Evolutionary conservation across 371 early-diverging fungal genomes (phyloP).

Genomic region (Mucor sp.): DNA sequence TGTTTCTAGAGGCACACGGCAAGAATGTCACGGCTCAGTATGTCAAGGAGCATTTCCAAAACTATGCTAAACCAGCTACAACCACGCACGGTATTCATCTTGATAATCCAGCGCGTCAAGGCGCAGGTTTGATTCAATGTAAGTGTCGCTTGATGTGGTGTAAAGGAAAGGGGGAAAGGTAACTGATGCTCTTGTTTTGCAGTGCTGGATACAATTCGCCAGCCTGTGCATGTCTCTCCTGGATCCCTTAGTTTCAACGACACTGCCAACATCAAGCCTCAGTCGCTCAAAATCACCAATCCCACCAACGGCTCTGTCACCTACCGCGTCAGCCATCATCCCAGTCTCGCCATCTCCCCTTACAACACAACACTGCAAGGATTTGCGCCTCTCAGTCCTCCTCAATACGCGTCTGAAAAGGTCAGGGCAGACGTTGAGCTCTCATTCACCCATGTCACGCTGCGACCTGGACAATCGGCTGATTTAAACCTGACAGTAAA

Average conservation of each 20-base stretch:
- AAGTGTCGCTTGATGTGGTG: no score
- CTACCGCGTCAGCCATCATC: slow-evolving; percentile 42
- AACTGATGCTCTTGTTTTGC: background rate
- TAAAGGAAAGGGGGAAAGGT: no score
- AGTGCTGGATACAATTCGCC: slow-evolving; percentile 60
- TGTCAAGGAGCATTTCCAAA: slow-evolving; percentile 45
- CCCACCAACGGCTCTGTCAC: slow-evolving; percentile 44
- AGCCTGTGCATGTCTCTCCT: slow-evolving; percentile 61
- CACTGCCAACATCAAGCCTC: slow-evolving; percentile 41
- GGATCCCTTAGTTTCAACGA: slow-evolving; percentile 72
- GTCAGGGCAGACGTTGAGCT: slow-evolving; percentile 38
- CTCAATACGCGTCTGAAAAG: slow-evolving; percentile 4
- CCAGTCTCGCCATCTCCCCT: slow-evolving; percentile 41
- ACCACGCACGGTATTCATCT: slow-evolving; percentile 17
- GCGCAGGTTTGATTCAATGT: slow-evolving; percentile 78
- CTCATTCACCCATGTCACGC: slow-evolving; percentile 28
- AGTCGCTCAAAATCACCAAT: slow-evolving; percentile 50
- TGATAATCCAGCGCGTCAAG: slow-evolving; percentile 59
- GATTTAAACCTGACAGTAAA: slow-evolving; percentile 14
- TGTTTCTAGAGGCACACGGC: slow-evolving; percentile 49
- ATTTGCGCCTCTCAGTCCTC: slow-evolving; percentile 33
- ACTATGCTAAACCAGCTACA: slow-evolving; percentile 44
- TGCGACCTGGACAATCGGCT: slow-evolving; percentile 45
- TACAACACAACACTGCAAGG: slow-evolving; percentile 31
- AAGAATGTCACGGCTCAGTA: slow-evolving; percentile 17